Percentiles rank a stretch among this genome's conserved stretches.
Evolutionary conservation across 768 basidiomycete species (phyloP).

Genomic region (Cantharellus cinnabarinus): DNA sequence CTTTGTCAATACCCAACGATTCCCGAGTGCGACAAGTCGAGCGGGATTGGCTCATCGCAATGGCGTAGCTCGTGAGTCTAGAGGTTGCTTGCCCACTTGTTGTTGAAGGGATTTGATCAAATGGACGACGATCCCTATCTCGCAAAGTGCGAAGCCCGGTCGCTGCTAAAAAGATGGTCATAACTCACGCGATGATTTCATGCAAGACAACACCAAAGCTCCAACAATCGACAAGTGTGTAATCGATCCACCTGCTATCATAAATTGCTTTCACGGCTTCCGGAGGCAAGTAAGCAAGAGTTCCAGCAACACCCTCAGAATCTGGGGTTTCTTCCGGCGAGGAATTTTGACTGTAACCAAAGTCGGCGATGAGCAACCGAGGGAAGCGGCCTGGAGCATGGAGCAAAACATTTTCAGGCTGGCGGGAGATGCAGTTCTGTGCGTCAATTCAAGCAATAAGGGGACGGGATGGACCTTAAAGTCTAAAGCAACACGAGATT

Average conservation of each 20-base stretch:
- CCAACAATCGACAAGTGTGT: constrained; percentile 42
- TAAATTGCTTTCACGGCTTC: constrained; percentile 58
- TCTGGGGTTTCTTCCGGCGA: constrained; percentile 68
- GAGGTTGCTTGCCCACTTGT: background rate
- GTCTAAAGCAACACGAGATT: background rate
- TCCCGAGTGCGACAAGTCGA: background rate
- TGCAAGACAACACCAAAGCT: constrained; percentile 65
- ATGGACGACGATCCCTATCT: background rate
- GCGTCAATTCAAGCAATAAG: no score
- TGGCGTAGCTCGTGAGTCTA: background rate
- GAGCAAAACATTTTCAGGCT: constrained; percentile 75
- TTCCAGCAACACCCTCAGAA: constrained; percentile 42
- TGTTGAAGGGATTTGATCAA: background rate
- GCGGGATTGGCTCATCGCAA: background rate
- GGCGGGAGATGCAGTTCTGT: background rate
- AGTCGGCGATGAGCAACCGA: constrained; percentile 68
- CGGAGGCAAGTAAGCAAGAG: constrained; percentile 67
- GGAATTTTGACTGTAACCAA: constrained; percentile 61
- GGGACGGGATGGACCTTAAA: no score
- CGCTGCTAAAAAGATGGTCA: background rate
- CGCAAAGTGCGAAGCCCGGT: background rate
- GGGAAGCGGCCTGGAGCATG: constrained; percentile 67
- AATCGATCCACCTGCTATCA: background rate
- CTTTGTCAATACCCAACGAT: background rate
- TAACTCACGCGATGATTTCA: constrained; percentile 61